Evolutionary conservation across 192 early-diverging fungal genomes (phyloP).

Genomic region (Cladochytrium replicatum): DNA sequence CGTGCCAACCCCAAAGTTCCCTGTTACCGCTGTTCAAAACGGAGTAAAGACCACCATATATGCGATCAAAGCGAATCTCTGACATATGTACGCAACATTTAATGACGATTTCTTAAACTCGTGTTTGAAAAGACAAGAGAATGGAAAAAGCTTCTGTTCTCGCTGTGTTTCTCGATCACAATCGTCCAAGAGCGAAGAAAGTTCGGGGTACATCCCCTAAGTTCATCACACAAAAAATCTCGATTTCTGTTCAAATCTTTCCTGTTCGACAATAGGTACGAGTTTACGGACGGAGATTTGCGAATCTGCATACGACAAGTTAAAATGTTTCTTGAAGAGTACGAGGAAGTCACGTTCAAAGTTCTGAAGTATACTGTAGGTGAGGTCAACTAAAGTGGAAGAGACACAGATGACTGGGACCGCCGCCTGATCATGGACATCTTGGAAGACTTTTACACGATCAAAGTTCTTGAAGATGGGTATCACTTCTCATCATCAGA

Average conservation of each 20-base stretch:
- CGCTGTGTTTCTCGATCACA: conserved; percentile 49
- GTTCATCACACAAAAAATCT: too few species aligned
- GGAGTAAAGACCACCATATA: conserved; percentile 53
- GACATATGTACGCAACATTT: conserved; percentile 45
- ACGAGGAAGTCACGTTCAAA: conserved; percentile 44
- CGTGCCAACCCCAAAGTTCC: conserved; percentile 49
- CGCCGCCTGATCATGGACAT: conserved; percentile 49
- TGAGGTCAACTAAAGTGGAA: conserved; percentile 53
- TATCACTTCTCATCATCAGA: conserved; percentile 37
- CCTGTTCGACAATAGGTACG: conserved; percentile 52
- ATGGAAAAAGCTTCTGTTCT: conserved; percentile 49
- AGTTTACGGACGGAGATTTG: conserved; percentile 46
- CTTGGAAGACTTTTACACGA: conserved; percentile 42
- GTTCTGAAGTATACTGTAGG: conserved; percentile 49
- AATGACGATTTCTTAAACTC: conserved; percentile 42
- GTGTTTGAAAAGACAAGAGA: conserved; percentile 31
- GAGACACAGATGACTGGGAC: conserved; percentile 51
- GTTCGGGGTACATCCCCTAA: conserved; percentile 42
- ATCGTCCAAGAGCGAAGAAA: conserved; percentile 48
- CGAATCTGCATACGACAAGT: conserved; percentile 46
- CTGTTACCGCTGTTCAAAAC: conserved; percentile 48
- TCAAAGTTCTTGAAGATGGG: conserved; percentile 38
- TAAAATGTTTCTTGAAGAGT: conserved; percentile 54
- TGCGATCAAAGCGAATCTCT: conserved; percentile 47
- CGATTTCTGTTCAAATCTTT: too few species aligned